phyloP scores from a whole-genome alignment of 257 asterid genomes.

The Lavandula angustifolia region DNA sequence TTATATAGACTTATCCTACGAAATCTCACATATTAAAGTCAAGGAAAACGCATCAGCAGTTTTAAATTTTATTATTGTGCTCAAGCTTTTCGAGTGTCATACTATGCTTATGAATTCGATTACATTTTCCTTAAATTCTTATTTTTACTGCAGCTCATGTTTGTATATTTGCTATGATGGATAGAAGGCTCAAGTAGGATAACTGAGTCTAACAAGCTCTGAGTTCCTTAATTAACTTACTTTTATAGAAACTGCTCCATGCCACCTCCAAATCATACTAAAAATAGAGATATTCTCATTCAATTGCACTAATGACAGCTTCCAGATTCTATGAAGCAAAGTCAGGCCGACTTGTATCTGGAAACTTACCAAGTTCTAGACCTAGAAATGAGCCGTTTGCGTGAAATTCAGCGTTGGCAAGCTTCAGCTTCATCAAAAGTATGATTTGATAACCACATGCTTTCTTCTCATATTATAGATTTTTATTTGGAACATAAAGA shows the following conservation, averaged over 20 bases:
- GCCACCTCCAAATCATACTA: slow-evolving; percentile 10
- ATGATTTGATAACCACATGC: slow-evolving; percentile 30
- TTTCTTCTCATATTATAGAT: slow-evolving; percentile 14
- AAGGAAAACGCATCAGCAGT: neutral
- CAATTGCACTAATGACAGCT: slow-evolving; percentile 56
- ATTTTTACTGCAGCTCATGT: neutral
- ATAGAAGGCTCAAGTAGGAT: slow-evolving; percentile 16
- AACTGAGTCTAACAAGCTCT: slow-evolving; percentile 19
- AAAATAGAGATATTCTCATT: neutral
- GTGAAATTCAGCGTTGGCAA: slow-evolving; percentile 99
- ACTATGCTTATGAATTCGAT: slow-evolving; percentile 3
- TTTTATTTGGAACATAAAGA: slow-evolving; percentile 31
- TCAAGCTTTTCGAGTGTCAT: neutral
- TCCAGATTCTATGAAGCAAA: slow-evolving; percentile 97
- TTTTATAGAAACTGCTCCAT: neutral
- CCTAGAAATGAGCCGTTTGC: slow-evolving; percentile 97
- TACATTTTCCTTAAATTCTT: neutral
- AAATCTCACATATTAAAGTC: slow-evolving; percentile 13
- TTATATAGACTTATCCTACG: slow-evolving; percentile 8
- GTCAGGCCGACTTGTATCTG: slow-evolving; percentile 91
- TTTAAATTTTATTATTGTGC: slow-evolving; percentile 10
- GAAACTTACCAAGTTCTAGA: slow-evolving; percentile 98
- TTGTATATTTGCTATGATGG: slow-evolving; percentile 3
- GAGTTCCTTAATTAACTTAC: slow-evolving; percentile 6
- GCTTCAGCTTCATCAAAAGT: slow-evolving; percentile 92